A percentile compares a stretch with the other conserved stretches of the same genome.
Conservation (phyloP, 202 grass and related monocot species). For the Schoenoplectus tabernaemontani region DNA sequence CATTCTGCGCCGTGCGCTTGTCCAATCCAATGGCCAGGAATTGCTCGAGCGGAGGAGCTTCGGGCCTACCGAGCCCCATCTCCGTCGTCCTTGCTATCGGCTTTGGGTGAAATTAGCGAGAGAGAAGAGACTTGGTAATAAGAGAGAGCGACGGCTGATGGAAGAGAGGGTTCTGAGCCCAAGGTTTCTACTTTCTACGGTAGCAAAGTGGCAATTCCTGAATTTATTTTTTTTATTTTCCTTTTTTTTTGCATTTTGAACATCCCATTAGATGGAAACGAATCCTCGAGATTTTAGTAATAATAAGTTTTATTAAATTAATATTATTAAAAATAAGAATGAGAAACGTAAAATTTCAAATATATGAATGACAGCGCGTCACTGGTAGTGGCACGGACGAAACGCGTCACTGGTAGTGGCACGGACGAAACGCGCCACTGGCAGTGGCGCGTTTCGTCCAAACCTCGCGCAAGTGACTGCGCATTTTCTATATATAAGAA, state of each 20-base stretch:
- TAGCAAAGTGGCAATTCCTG: neutral
- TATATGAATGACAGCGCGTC: too few species aligned
- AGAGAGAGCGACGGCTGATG: constrained; percentile 8
- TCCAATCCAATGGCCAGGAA: constrained; percentile 44
- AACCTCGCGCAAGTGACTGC: too few species aligned
- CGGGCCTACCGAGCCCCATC: constrained; percentile 14
- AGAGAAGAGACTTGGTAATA: neutral
- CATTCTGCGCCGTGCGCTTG: constrained; percentile 39
- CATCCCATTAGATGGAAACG: too few species aligned
- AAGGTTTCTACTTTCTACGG: constrained; percentile 6
- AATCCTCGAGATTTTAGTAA: too few species aligned
- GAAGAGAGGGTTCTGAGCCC: neutral
- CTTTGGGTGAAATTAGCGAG: neutral
- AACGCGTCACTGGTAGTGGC: too few species aligned
- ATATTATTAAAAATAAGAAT: too few species aligned
- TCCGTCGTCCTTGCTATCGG: neutral
- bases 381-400: too few species aligned
- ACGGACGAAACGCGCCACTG: too few species aligned
- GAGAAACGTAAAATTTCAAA: too few species aligned
- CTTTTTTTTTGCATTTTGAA: neutral
- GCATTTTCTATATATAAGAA: too few species aligned
- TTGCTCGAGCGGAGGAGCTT: constrained; percentile 16
- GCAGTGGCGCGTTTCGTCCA: too few species aligned
- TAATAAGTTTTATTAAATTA: too few species aligned
- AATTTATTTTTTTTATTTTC: neutral